Conservation (phyloP, 2,329 filamentous ascomycete species). For the Colletotrichum theobromicola region DNA sequence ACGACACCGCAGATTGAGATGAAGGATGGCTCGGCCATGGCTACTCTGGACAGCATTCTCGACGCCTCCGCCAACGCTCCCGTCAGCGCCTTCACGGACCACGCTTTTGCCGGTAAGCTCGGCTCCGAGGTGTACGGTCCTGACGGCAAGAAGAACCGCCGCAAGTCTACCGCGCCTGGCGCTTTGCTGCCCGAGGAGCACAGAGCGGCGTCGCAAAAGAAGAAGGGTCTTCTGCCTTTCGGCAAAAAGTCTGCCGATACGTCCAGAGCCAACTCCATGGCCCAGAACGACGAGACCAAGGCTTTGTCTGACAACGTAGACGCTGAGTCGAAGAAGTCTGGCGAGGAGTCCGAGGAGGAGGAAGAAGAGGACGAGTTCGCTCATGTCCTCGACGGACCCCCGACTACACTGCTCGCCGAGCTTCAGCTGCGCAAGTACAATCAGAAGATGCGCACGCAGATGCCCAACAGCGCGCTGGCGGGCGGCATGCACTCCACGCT, state of each 20-base stretch:
- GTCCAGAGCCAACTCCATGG: constrained; percentile 1
- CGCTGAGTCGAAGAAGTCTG: constrained; percentile 32
- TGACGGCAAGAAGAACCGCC: constrained; percentile 50
- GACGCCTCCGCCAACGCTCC: constrained; percentile 89
- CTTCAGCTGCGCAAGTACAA: constrained; percentile 90
- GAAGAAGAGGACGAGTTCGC: constrained; percentile 37
- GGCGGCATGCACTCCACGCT: constrained; percentile 91
- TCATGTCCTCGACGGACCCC: constrained; percentile 64
- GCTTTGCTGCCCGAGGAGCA: constrained; percentile 25
- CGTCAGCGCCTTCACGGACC: constrained; percentile 89
- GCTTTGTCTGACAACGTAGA: constrained; percentile 26
- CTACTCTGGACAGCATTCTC: constrained; percentile 88
- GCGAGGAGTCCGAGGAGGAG: constrained; percentile 36
- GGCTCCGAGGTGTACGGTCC: constrained; percentile 77
- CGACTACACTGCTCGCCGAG: constrained; percentile 91
- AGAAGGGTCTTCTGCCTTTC: constrained; percentile 55
- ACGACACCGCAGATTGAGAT: constrained; percentile 58
- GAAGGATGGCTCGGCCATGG: constrained; percentile 83
- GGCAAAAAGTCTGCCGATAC: constrained; percentile 39
- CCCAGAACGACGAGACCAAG: constrained; percentile 26
- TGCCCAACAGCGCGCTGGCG: constrained; percentile 64
- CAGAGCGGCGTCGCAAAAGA: constrained; percentile 37
- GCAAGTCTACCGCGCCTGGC: constrained; percentile 36
- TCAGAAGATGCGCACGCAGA: constrained; percentile 79
- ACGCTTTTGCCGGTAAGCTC: constrained; percentile 79